These are phyloP conservation scores for Phaffomyces opuntiae DNA, from an alignment of 805 yeast genomes.

Conservation along the genomic window DNA sequence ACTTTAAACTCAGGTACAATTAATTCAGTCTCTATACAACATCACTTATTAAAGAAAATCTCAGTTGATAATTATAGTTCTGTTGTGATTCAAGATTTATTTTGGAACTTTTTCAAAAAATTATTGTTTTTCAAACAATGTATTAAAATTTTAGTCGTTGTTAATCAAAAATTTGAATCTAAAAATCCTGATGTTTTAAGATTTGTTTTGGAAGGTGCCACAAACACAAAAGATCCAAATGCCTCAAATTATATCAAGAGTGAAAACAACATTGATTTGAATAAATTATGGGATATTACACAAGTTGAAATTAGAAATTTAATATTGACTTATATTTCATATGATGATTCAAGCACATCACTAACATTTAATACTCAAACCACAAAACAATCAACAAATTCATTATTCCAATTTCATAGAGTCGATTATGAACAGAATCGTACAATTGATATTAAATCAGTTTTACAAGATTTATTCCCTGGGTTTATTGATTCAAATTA, in stretches of 20 bases:
- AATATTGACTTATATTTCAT: conserved; percentile 17
- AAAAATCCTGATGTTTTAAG: conserved; percentile 9
- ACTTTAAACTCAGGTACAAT: conserved; percentile 17
- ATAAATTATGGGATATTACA: conserved; percentile 13
- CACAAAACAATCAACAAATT: conserved; percentile 5
- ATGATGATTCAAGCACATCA: conserved; percentile 6
- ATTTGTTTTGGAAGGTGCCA: not conserved
- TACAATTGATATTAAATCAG: conserved; percentile 34
- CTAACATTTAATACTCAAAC: not conserved
- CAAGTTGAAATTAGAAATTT: conserved; percentile 15
- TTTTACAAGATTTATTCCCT: conserved; percentile 61
- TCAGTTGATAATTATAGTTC: conserved; percentile 40
- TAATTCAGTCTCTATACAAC: conserved; percentile 12
- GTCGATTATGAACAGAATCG: conserved; percentile 29
- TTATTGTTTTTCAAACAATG: conserved; percentile 58
- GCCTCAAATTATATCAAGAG: not conserved
- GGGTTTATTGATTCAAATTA: conserved; percentile 43
- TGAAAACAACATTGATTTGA: conserved; percentile 6
- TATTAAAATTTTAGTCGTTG: conserved; percentile 59
- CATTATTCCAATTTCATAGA: conserved; percentile 31
- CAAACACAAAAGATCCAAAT: not conserved
- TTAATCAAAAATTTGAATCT: conserved; percentile 31
- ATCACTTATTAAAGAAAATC: conserved; percentile 19
- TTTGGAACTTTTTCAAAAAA: conserved; percentile 62
- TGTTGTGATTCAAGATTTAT: conserved; percentile 58